Evolutionary conservation across 495 filamentous ascomycete genomes (phyloP).

Genomic region (Cercophora samala): DNA sequence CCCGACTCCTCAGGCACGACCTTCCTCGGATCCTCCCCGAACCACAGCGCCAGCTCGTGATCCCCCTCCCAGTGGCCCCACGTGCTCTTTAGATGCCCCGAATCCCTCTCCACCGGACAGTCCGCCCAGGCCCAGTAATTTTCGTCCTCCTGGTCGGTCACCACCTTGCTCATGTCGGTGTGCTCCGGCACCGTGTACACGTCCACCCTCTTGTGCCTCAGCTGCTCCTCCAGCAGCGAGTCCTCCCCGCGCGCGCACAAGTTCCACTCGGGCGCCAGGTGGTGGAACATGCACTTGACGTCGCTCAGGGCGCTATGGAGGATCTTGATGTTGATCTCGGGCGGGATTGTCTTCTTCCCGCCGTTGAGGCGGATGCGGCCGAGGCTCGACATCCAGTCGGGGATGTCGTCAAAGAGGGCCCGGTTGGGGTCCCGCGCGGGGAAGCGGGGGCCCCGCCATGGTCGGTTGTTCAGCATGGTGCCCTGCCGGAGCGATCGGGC

Average conservation of each 20-base stretch:
- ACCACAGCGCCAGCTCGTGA: background rate
- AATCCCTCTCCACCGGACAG: background rate
- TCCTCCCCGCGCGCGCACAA: background rate
- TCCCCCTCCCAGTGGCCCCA: background rate
- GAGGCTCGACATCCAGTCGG: too few species aligned
- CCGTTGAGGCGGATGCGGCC: too few species aligned
- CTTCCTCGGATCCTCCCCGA: conserved; percentile 3
- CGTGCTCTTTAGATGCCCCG: background rate
- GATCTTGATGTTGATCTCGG: too few species aligned
- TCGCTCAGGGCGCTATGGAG: too few species aligned
- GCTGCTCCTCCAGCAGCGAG: background rate
- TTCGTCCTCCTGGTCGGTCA: background rate
- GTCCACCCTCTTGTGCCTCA: background rate
- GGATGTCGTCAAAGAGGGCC: too few species aligned
- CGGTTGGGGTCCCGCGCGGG: too few species aligned
- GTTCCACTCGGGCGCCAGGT: background rate
- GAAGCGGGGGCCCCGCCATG: too few species aligned
- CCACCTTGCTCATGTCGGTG: background rate
- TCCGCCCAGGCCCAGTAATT: background rate
- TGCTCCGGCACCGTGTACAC: background rate
- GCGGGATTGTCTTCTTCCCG: too few species aligned
- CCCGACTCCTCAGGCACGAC: background rate
- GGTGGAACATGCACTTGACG: background rate
- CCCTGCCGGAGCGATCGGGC: too few species aligned
- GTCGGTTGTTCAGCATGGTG: too few species aligned